Percentiles rank a stretch among this genome's conserved stretches.
Conservation (phyloP, 208 protist genomes). For the Porcisia hertigi region DNA sequence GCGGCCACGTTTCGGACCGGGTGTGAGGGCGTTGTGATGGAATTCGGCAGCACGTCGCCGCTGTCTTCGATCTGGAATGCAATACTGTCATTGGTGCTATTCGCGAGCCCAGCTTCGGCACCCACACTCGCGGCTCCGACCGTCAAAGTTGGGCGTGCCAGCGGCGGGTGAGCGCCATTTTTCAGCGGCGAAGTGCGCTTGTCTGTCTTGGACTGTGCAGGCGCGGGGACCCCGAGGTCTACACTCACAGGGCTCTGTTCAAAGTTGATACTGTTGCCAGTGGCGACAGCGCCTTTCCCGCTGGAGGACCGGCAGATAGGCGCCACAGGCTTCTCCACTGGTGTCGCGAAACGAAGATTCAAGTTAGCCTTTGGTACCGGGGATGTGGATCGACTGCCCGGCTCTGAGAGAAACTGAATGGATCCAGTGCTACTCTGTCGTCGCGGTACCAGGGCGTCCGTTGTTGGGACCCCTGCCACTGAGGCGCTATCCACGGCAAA, state of each 20-base stretch:
- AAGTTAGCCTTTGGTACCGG: not conserved
- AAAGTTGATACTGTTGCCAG: slow-evolving; percentile 41
- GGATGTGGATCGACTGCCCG: slow-evolving; percentile 12
- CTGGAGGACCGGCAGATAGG: not conserved
- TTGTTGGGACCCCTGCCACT: slow-evolving; percentile 2
- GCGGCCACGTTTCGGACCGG: not conserved
- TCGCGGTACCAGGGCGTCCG: not conserved
- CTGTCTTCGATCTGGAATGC: slow-evolving; percentile 31
- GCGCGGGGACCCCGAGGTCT: not conserved
- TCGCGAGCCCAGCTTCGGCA: not conserved
- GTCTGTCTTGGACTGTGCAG: not conserved
- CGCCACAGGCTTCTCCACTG: slow-evolving; percentile 14
- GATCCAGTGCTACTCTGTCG: slow-evolving; percentile 17
- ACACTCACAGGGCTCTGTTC: slow-evolving; percentile 17
- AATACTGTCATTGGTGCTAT: slow-evolving; percentile 27
- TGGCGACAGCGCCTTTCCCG: not conserved
- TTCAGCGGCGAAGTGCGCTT: not conserved
- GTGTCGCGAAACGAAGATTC: not conserved
- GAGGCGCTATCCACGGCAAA: slow-evolving; percentile 25
- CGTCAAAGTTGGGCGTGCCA: not conserved
- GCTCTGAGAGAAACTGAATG: slow-evolving; percentile 28
- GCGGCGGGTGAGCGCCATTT: not conserved
- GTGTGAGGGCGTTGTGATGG: not conserved
- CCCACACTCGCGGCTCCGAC: not conserved
- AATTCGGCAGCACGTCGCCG: not conserved